These are phyloP conservation scores for Acorus gramineus DNA, from an alignment of 106 monocot species.

Conservation along the genomic window DNA sequence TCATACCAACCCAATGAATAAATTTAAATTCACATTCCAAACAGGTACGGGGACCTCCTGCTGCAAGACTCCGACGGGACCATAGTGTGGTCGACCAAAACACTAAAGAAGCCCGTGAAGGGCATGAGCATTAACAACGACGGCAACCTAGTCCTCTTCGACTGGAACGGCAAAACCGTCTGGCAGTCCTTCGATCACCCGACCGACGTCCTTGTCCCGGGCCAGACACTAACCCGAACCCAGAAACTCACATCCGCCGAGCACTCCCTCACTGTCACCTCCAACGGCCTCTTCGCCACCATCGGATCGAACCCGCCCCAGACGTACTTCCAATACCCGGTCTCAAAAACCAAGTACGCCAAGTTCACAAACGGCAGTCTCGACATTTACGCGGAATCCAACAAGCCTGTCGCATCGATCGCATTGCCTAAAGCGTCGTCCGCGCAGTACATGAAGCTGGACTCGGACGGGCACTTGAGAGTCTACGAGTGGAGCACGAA, in stretches of 20 bases:
- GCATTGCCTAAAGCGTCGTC: constrained; percentile 8
- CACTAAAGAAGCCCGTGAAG: background rate
- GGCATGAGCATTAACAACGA: background rate
- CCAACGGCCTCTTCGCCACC: too few species aligned
- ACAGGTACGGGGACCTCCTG: background rate
- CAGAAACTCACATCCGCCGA: too few species aligned
- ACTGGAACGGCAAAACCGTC: background rate
- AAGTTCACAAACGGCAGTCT: background rate
- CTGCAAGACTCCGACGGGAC: constrained; percentile 2
- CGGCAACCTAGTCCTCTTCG: constrained; percentile 5
- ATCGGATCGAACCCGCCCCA: too few species aligned
- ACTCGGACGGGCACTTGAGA: constrained; percentile 38
- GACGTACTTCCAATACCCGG: background rate
- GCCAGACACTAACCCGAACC: background rate
- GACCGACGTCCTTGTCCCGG: constrained; percentile 1
- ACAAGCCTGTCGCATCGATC: background rate
- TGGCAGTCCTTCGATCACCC: constrained; percentile 7
- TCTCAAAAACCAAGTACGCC: background rate
- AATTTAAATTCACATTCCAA: too few species aligned
- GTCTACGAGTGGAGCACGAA: constrained; percentile 18
- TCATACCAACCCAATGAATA: too few species aligned
- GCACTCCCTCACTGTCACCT: too few species aligned
- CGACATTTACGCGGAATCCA: background rate
- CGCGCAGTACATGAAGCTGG: constrained; percentile 35
- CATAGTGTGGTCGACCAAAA: background rate